A percentile compares a stretch with the other conserved stretches of the same genome.
These are phyloP conservation scores for Naegleria lovaniensis DNA, from an alignment of 208 protist genomes.

Conservation along the genomic window DNA sequence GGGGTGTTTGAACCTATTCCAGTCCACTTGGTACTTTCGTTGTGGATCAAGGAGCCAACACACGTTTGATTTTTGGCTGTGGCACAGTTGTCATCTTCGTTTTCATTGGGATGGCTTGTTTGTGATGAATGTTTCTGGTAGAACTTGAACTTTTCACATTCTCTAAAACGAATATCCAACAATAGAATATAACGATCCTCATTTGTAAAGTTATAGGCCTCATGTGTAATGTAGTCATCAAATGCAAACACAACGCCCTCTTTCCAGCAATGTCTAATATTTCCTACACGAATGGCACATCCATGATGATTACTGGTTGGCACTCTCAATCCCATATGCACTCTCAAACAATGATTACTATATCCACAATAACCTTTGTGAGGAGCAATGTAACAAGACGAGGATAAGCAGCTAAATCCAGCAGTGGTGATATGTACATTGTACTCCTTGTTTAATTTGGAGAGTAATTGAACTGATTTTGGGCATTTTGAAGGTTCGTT, in stretches of 20 bases:
- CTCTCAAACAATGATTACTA: conserved; percentile 25
- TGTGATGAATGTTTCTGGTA: neutral
- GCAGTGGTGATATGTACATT: conserved; percentile 27
- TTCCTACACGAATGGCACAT: conserved; percentile 4
- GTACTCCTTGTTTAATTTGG: neutral
- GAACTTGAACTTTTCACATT: neutral
- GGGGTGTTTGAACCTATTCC: neutral
- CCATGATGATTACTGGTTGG: neutral
- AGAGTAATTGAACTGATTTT: neutral
- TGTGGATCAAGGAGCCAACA: neutral
- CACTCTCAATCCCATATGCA: conserved; percentile 11
- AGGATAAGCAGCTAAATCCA: conserved; percentile 23
- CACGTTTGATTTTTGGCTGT: neutral
- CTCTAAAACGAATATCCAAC: conserved; percentile 10
- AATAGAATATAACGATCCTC: conserved; percentile 16
- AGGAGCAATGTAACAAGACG: conserved; percentile 18
- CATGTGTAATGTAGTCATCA: conserved; percentile 37
- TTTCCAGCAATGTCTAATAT: neutral
- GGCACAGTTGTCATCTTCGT: neutral
- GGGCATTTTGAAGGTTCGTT: neutral
- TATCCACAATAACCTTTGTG: conserved; percentile 35
- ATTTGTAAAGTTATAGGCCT: conserved; percentile 31
- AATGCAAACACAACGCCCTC: conserved; percentile 3
- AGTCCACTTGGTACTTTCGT: neutral
- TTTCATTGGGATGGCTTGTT: no score